Percentiles rank a stretch among this genome's conserved stretches.
Evolutionary conservation across 2,329 filamentous ascomycete genomes (phyloP).

Genomic region (Sclerotinia sclerotiorum): DNA sequence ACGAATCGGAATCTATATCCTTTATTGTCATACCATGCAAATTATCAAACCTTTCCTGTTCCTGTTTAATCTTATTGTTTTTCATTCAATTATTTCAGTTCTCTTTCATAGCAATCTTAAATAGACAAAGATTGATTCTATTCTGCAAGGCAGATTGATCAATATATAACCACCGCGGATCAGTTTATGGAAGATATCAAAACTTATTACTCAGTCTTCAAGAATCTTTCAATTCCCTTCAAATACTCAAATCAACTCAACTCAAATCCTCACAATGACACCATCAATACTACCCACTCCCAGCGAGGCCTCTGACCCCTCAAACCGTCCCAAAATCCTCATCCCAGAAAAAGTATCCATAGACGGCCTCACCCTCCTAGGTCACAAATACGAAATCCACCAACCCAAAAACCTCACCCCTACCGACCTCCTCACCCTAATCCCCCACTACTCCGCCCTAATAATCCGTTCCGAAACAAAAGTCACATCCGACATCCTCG

Average conservation of each 20-base stretch:
- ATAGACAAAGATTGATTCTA: not conserved
- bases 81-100: not conserved
- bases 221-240: not conserved
- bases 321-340: conserved; percentile 50
- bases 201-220: not conserved
- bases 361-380: conserved; percentile 72
- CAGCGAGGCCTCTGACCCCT: not conserved
- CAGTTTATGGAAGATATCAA: not conserved
- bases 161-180: no score
- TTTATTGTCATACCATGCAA: not conserved
- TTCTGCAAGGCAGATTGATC: not conserved
- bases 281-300: conserved; percentile 30
- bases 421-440: conserved; percentile 63
- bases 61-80: not conserved
- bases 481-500: conserved; percentile 67
- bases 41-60: not conserved
- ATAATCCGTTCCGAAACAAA: conserved; percentile 82
- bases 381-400: conserved; percentile 67
- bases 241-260: not conserved
- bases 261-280: conserved; percentile 28
- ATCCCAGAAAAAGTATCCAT: conserved; percentile 78
- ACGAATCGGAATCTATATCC: not conserved
- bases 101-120: not conserved
- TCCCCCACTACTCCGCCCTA: conserved; percentile 71
- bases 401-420: conserved; percentile 61